These are phyloP conservation scores for Zoysia japonica DNA, from an alignment of 176 grass and related monocot genomes.

Conservation along the genomic window DNA sequence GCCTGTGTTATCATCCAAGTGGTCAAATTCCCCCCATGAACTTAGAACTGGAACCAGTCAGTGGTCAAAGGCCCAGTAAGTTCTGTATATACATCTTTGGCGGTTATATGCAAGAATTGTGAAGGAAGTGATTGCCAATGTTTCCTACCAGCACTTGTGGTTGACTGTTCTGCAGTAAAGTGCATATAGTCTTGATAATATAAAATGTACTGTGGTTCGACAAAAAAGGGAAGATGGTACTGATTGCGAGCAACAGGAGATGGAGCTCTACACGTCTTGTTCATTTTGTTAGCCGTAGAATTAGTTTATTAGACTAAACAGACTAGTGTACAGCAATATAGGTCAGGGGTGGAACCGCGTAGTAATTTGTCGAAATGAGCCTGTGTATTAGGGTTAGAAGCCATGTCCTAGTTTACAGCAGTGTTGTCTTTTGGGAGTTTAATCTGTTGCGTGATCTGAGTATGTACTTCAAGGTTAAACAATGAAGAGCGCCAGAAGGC, in stretches of 20 bases:
- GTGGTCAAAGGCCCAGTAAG: conserved; percentile 7
- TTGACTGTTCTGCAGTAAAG: conserved; percentile 8
- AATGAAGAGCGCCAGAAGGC: not conserved
- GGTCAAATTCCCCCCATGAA: conserved; percentile 5
- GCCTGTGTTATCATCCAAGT: conserved; percentile 25
- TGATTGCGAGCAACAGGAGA: conserved; percentile 17
- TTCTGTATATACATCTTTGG: not conserved
- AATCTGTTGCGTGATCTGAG: not conserved
- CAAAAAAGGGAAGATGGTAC: not conserved
- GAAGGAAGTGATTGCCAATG: conserved; percentile 8
- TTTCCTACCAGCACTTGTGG: not conserved
- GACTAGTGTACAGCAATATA: conserved; percentile 45
- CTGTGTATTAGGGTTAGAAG: conserved; percentile 39
- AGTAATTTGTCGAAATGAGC: conserved; percentile 49
- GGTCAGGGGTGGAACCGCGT: conserved; percentile 14
- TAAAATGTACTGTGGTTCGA: no score
- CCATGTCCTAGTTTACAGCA: conserved; percentile 18
- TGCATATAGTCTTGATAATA: not conserved
- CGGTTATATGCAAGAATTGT: not conserved
- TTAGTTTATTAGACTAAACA: conserved; percentile 18
- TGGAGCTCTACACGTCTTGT: conserved; percentile 21
- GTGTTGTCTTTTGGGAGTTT: conserved; percentile 16
- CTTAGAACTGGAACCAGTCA: not conserved
- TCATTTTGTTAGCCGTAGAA: conserved; percentile 27
- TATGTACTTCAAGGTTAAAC: conserved; percentile 3